Conservation (phyloP, 345 rosid species). For the Limnanthes douglasii region DNA sequence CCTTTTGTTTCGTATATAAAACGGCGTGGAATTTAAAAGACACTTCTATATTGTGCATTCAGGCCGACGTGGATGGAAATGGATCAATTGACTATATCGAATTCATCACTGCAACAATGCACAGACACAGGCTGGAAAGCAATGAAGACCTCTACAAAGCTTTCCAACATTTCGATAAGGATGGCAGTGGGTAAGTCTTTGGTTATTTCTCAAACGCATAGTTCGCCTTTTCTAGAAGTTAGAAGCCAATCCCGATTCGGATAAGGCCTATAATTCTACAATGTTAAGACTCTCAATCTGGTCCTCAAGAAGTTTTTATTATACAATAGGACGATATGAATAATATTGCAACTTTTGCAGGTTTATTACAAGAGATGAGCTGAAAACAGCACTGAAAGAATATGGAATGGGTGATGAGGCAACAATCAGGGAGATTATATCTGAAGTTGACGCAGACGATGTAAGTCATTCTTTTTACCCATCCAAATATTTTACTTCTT, state of each 20-base stretch:
- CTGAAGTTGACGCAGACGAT: slow-evolving; percentile 73
- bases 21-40: neutral
- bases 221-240: neutral
- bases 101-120: slow-evolving; percentile 84
- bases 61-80: slow-evolving; percentile 93
- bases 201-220: neutral
- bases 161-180: slow-evolving; percentile 81
- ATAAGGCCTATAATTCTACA: neutral
- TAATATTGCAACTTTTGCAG: slow-evolving; percentile 14
- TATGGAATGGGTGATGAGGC: slow-evolving; percentile 63
- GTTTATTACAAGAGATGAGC: slow-evolving; percentile 68
- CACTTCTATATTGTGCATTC: slow-evolving; percentile 1
- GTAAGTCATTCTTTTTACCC: too few species aligned
- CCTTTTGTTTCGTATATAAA: neutral
- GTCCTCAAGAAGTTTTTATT: neutral
- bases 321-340: neutral
- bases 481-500: too few species aligned
- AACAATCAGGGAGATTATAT: slow-evolving; percentile 62
- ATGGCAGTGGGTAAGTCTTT: slow-evolving; percentile 53
- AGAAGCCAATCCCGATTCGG: neutral
- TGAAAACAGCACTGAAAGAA: slow-evolving; percentile 62
- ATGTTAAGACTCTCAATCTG: too few species aligned
- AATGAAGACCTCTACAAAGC: slow-evolving; percentile 73
- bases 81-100: slow-evolving; percentile 76
- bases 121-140: slow-evolving; percentile 60